Percentiles rank a stretch among this genome's conserved stretches.
Evolutionary conservation across 164 flowering plant genomes (phyloP).

Genomic region (Stephania cephalantha): DNA sequence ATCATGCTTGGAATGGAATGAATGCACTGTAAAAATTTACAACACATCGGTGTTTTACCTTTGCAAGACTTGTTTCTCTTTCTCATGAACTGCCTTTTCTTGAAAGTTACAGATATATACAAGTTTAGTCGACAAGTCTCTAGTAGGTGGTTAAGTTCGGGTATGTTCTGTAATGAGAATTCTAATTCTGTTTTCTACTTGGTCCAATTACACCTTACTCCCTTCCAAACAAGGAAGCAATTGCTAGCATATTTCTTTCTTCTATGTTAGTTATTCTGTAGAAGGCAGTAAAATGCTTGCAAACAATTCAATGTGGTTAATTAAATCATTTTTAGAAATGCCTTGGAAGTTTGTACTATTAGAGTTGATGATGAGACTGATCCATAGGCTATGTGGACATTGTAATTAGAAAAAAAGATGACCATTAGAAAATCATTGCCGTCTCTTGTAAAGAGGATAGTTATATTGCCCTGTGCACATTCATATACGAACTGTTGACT

Average conservation of each 20-base stretch:
- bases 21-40: not conserved
- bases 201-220: not conserved
- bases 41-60: not conserved
- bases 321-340: not conserved
- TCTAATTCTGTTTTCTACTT: not conserved
- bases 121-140: not conserved
- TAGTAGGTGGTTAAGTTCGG: not conserved
- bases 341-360: not conserved
- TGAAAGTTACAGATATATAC: not conserved
- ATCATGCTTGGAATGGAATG: not conserved
- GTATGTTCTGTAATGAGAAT: not conserved
- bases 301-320: too few species aligned
- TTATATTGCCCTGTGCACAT: too few species aligned
- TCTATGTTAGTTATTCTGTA: not conserved
- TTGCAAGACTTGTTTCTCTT: not conserved
- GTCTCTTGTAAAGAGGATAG: not conserved
- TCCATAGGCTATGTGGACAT: too few species aligned
- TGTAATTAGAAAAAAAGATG: not conserved
- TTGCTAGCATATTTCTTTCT: not conserved
- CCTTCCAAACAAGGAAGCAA: too few species aligned
- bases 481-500: too few species aligned
- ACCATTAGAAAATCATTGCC: not conserved
- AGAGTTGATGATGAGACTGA: too few species aligned
- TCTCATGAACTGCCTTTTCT: not conserved
- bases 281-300: not conserved